phyloP scores from a whole-genome alignment of 768 basidiomycete genomes.

The Kwoniella sp. region DNA sequence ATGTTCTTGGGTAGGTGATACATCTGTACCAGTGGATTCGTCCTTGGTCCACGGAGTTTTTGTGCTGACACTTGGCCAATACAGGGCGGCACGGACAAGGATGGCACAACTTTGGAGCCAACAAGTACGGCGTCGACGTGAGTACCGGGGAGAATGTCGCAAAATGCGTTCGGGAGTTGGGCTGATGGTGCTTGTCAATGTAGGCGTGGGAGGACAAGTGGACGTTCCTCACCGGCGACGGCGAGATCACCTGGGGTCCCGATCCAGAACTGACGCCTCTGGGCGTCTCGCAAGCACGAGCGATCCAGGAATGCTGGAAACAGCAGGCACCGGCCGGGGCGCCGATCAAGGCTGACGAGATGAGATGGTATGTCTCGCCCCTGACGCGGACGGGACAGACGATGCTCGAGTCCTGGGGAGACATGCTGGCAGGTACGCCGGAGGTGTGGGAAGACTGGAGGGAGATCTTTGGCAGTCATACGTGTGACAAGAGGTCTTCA shows the following conservation, averaged over 20 bases:
- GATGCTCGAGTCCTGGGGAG: constrained; percentile 42
- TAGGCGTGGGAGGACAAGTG: constrained; percentile 47
- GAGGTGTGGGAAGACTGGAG: constrained; percentile 46
- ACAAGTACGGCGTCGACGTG: constrained; percentile 41
- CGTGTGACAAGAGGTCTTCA: constrained; percentile 44
- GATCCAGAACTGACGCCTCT: constrained; percentile 46
- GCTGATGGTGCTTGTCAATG: neutral
- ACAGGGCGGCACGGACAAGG: constrained; percentile 48
- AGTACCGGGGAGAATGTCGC: constrained; percentile 4
- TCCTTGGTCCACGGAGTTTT: neutral
- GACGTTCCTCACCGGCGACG: constrained; percentile 37
- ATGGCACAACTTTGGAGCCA: constrained; percentile 43
- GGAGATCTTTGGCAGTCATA: constrained; percentile 48
- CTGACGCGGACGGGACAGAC: constrained; percentile 46
- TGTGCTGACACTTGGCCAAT: neutral
- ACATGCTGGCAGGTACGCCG: constrained; percentile 35
- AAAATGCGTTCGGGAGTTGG: neutral
- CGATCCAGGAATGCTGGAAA: constrained; percentile 33
- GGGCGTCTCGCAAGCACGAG: constrained; percentile 40
- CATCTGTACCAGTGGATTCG: neutral
- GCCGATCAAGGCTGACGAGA: constrained; percentile 28
- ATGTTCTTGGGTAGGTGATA: constrained; percentile 38
- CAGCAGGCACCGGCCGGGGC: constrained; percentile 24
- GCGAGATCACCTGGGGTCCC: constrained; percentile 46
- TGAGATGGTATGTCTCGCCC: constrained; percentile 41